A percentile compares a stretch with the other conserved stretches of the same genome.
phyloP scores from a whole-genome alignment of 2,329 filamentous ascomycete genomes.

The Aspergillus uvarum region DNA sequence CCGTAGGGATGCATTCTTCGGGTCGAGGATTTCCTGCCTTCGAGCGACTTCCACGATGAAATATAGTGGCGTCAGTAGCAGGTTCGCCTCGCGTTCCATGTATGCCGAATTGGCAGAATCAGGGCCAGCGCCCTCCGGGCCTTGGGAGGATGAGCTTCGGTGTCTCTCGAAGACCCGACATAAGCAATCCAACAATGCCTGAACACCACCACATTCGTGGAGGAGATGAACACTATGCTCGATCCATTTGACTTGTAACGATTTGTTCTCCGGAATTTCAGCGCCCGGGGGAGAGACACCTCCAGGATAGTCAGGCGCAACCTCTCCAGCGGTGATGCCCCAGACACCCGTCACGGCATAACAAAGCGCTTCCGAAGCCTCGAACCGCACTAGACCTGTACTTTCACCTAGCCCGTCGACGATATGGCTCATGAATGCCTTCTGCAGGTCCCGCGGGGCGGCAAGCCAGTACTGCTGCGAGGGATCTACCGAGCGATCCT shows the following conservation, averaged over 20 bases:
- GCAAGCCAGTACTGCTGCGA: slow-evolving; percentile 63
- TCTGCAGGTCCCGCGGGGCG: slow-evolving; percentile 54
- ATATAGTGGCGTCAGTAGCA: slow-evolving; percentile 46
- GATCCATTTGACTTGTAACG: slow-evolving; percentile 50
- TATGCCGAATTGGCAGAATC: slow-evolving; percentile 36
- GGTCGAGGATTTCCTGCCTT: slow-evolving; percentile 32
- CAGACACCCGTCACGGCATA: slow-evolving; percentile 67
- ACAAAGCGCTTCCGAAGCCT: slow-evolving; percentile 47
- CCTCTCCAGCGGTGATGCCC: slow-evolving; percentile 62
- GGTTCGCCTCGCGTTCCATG: slow-evolving; percentile 42
- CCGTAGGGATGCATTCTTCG: slow-evolving; percentile 25
- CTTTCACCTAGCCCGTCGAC: slow-evolving; percentile 39
- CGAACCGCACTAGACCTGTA: slow-evolving; percentile 44
- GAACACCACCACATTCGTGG: slow-evolving; percentile 36
- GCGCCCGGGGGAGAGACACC: slow-evolving; percentile 37
- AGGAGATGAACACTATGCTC: slow-evolving; percentile 43
- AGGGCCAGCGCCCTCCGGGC: slow-evolving; percentile 27
- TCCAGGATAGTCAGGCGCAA: slow-evolving; percentile 30
- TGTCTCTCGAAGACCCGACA: slow-evolving; percentile 41
- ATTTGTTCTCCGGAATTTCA: slow-evolving; percentile 49
- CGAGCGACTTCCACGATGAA: slow-evolving; percentile 44
- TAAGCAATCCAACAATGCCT: slow-evolving; percentile 39
- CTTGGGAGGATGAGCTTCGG: slow-evolving; percentile 25
- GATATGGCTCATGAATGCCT: slow-evolving; percentile 41
- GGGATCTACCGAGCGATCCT: slow-evolving; percentile 28